Evolutionary conservation across 768 basidiomycete genomes (phyloP), one percentile per base, ranked within the genome.

Genomic region (Clathrus columnatus): DNA sequence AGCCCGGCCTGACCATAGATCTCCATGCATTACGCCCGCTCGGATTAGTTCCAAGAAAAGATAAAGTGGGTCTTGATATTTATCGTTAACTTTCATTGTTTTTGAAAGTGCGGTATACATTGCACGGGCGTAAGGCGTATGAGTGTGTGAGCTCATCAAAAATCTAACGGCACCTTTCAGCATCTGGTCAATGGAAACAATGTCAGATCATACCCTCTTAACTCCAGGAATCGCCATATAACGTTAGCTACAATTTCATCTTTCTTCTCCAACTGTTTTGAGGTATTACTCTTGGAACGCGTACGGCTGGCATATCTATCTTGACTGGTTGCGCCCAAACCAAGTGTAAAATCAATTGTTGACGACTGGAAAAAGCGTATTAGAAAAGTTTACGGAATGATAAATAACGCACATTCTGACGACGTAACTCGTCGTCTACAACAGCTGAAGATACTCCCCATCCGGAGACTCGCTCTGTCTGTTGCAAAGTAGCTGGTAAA

Each of bases 221-320:
- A 74, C 68, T 97, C 95, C 54, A 99, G 79, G 80, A 98, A 97
- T 51, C 95, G 82, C 94, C 94, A 97, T 54, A 99, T 89, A 24
- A 95, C 93, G 66, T 99, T 99, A 7, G 94, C 94, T 3, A 99
- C 96, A 0, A 96, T 77, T 69, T 99, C 96, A 63, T 99, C 96
- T 72, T 98, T 98, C 73, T 96, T 97, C 58, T 98, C 95, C 24
- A 99, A 76, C 16, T 82, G 78, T 5, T 62, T 64, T 32, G 62
- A 64, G 24, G 72, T 63, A 28, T 69, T 61, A 50, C 63, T 73
- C 72, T 84, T 87, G 41, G 78, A 75, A 68, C 86, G 87, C 48
- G 95, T 98, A 42, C 91, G 83, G 41, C 72, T 68, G 0, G 96
- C 93, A 20, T 87, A 76, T 62, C 84, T 84, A 54, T 94, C 90